Percentiles rank a stretch among this genome's conserved stretches.
phyloP scores from a whole-genome alignment of 2,329 filamentous ascomycete genomes.

The Fusarium duplospermum region DNA sequence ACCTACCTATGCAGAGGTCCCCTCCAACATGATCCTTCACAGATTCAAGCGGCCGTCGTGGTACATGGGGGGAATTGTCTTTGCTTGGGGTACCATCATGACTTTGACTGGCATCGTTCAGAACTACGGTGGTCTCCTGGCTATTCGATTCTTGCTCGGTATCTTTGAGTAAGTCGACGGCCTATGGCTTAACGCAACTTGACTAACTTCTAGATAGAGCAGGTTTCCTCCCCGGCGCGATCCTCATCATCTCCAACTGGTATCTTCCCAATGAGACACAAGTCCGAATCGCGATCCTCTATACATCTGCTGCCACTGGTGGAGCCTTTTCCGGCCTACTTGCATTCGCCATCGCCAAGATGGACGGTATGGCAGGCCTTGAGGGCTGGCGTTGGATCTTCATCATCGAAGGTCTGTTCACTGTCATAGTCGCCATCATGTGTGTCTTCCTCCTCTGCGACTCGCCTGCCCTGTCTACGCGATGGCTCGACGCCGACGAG shows the following conservation, averaged over 20 bases:
- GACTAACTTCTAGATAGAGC: slow-evolving; percentile 36
- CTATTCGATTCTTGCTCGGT: slow-evolving; percentile 54
- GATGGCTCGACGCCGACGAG: slow-evolving; percentile 34
- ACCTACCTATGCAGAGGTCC: not conserved
- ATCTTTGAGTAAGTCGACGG: slow-evolving; percentile 48
- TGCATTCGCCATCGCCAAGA: slow-evolving; percentile 54
- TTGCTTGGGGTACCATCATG: slow-evolving; percentile 53
- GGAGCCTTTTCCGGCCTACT: slow-evolving; percentile 60
- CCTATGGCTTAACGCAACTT: not conserved
- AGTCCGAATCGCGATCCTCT: slow-evolving; percentile 46
- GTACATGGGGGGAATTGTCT: slow-evolving; percentile 53
- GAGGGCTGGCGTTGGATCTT: slow-evolving; percentile 31
- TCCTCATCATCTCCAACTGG: slow-evolving; percentile 44
- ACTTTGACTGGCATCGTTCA: slow-evolving; percentile 51
- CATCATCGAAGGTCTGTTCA: slow-evolving; percentile 20
- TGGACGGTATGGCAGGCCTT: slow-evolving; percentile 21
- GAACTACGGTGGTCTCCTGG: slow-evolving; percentile 54
- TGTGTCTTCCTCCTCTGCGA: not conserved
- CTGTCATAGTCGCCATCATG: slow-evolving; percentile 11
- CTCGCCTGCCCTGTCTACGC: not conserved
- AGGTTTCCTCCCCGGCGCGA: slow-evolving; percentile 45
- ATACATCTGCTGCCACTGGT: slow-evolving; percentile 3
- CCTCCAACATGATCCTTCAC: slow-evolving; percentile 30
- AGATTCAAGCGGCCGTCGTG: slow-evolving; percentile 14
- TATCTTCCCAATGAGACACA: slow-evolving; percentile 42